Base-by-base conservation (phyloP, 306 rosid species). In the Geum urbanum region DNA sequence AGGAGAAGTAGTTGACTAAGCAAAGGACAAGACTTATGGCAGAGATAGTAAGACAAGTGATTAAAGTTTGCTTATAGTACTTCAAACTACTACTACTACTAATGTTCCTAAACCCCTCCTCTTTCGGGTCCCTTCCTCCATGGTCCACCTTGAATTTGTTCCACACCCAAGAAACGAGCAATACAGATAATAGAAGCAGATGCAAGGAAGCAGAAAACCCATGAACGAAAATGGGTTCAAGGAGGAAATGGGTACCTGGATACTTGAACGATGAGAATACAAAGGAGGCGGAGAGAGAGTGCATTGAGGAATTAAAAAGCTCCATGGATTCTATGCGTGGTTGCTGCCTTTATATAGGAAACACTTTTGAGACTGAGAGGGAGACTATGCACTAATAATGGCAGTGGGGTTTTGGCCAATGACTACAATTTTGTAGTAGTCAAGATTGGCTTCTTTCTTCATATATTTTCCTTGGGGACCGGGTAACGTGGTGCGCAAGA, bases 181-280 rank as follows among this genome's bases (percentile, higher is more conserved):
- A 56, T 69, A 58, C 75, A 48, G 81, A 52, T 5, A 81, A 79
- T 76, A 84, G 65, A 8, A 72, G 62, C 20, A 84, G 43, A 78
- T 87, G 89, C 13, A 82, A 46, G 3, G 81, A 82, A 51, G 79
- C 83, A 70, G 91, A 90, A 22, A 84, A 35, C 57, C 83, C 78
- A 16, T 75, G 84, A 19, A 78, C 61, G 79, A 83, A 83, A 60
- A 81, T 19, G 22, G 86, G 86, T 70, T 75, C 53, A 18, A 83
- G 64, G 46, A 83, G 74, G 73, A 85, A 81, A 45, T 75, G 64
- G 56, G 73, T 48, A 57, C 43, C 73, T 4, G 73, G 46, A 66
- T 55, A 18, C 86, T 69, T 61, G 20, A 67, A 49, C 15, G 67
- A 60, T 49, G 60, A 48, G 72, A 32, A 32, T 32, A 32, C 37